Evolutionary conservation across 306 rosid genomes (phyloP), one percentile per base, ranked within the genome.

Genomic region (Amphicarpaea edgeworthii): DNA sequence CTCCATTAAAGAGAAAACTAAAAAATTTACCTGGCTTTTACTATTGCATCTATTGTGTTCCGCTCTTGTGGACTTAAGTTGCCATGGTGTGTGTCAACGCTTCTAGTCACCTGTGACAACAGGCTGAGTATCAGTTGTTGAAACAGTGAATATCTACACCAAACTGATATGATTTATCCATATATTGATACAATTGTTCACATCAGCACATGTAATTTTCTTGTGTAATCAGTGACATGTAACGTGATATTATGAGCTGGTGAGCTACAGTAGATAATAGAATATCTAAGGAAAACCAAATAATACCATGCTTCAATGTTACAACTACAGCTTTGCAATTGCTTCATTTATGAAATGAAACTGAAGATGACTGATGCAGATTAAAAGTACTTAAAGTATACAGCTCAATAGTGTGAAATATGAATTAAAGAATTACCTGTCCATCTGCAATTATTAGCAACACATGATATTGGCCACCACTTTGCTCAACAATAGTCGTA

Each of bases 401-500:
- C 38, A 12, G 24, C 24, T 71, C 63, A 41, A 81, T 68, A 14
- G 16, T 11, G 41, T 34, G 69, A 63, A 26, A 43, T 81, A 41
- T 69, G 59, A 28, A 72, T 16, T 15, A 23, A 70, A 72, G 34
- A 77, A 47, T 70, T 70, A 92, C 97, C 88, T 92, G 97, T 51
- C 97, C 97, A 60, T 92, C 97, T 7, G 96, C 96, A 77, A 92
- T 92, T 73, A 92, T 87, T 54, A 92, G 81, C 77, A 92, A 75
- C 67, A 92, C 96, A 84, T 92, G 97, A 84, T 92, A 90, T 65
- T 90, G 96, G 61, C 97, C 96, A 65, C 89, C 87, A 63, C 92
- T 90, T 77, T 90, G 82, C 85, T 92, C 97, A 12, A 92, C 97
- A 63, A 88, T 87, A 40, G 93, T 90, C 57, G 79, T 77, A 43